Base-by-base conservation (phyloP, 306 rosid genomes). In the Pueraria montana region DNA sequence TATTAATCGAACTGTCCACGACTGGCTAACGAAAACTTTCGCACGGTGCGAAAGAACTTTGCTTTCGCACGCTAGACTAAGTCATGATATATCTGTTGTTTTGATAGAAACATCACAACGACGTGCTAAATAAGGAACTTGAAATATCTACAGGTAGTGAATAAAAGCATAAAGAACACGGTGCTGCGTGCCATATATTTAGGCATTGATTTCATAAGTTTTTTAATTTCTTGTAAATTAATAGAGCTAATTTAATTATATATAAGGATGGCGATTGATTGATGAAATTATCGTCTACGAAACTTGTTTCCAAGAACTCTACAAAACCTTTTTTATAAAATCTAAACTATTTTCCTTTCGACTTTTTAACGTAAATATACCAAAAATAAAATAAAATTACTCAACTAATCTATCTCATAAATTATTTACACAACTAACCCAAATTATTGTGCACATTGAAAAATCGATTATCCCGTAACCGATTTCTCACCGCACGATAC, bases 261-360 rank as follows among this genome's bases (percentile, higher is more conserved):
- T n/a, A n/a, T n/a, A 9, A 55, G 11, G 18, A 9, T 8, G 32
- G 11, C 27, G 40, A 76, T 20, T 55, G 34, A 80, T 71, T 46
- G 8, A 52, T 24, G 12, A 58, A 56, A 72, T 40, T 63, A 21
- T 52, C 36, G 34, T 77, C 82, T 78, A 81, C 84, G 77, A 77
- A 84, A 81, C 86, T 73, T 77, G 9, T 55, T 66, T 56, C 77
- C 64, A 71, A 77, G 46, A 62, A 26, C 59, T 58, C 85, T 62
- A 43, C 43, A 77, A 43, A 49, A 49, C 20, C 77, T n/a, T 49
- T 81, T 74, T 3, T 4, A 40, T 12, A 9, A 74, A 81, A 78
- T 40, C 86, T 76, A 43, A 84, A 56, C 64, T 77, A 82, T 43
- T 62, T 85, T 87, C 94, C 87, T 58, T 90, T 96, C 30, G 86